Base-by-base conservation (phyloP, 257 asterid species). In the Solanum gandarillasii region DNA sequence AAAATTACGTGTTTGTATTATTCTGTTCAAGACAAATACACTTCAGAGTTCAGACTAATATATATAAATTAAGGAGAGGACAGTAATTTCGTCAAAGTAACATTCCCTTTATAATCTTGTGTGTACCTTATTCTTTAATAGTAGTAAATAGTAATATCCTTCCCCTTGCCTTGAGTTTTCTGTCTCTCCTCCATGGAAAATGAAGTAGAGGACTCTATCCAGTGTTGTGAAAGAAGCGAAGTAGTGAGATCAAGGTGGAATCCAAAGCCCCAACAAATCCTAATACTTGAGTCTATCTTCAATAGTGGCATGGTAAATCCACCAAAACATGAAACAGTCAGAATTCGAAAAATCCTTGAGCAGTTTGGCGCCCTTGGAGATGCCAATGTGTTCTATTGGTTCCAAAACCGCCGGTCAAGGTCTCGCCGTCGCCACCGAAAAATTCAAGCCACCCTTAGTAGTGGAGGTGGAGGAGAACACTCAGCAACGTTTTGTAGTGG, bases 381-480 rank as follows among this genome's bases (percentile, higher is more conserved):
- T 67, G 75, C 87, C 18, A 85, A 65, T 34, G 67, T 85, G 6
- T 85, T 85, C 36, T 85, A 85, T 32, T 85, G 87, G 87, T 67
- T 85, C 12, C 87, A 84, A 72, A 84, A 84, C 20, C 36, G 87
- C 38, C 72, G 55, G 23, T 84, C 87, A 29, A 32, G 87, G 27
- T 62, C 78, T 72, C 72, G 74, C 39, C 72, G 74, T 36, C 32
- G 55, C 10, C 78, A 84, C 14, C 36, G 81, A 23, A 31, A 83
- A 46, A 34, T 29, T 60, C 86, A 83, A 14, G 67, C 39, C 12
- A 43, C 55, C 21, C 79, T 52, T 12, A 29, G 18, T 41, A 21
- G 60, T 29, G 16, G 58, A 16, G 18, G 43, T 25, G 41, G 86
- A 38, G 55, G 48, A 29, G 25, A 73, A 34, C 16, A 73, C 9